Evolutionary conservation across 129 eudicot genomes (phyloP), one percentile per base, ranked within the genome.

Genomic region (Apium graveolens): DNA sequence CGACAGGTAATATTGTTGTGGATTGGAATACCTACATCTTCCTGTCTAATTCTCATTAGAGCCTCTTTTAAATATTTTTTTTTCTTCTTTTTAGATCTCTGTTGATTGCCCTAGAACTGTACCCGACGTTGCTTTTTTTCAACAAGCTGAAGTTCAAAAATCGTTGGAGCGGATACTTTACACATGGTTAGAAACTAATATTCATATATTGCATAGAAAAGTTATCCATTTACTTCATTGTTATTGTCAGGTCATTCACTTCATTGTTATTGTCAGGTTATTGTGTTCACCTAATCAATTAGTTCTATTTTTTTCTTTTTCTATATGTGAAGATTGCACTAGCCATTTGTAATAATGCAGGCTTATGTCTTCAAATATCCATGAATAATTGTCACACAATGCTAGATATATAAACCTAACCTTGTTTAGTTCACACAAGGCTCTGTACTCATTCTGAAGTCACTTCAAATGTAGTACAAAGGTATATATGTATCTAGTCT

Each of bases 81-180:
- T 41, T 12, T 79, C 7, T 41, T 46, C 72, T 13, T 81, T 76
- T 80, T 55, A 92, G 99, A 95, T 95, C 84, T 87, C 91, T 43
- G 97, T 95, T 78, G 99, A 95, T 91, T 95, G 99, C 86, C 99
- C 99, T 65, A 87, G 99, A 92, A 95, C 96, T 34, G 97, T 92
- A 27, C 99, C 96, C 73, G 96, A 95, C 70, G 97, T 92, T 70
- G 75, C 97, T 81, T 95, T 95, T 82, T 95, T 95, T 82, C 97
- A 95, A 84, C 97, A 92, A 90, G 83, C 77, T 32, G 87, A 84
- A 80, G 92, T 90, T 75, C 97, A 95, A 74, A 95, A 95, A 83
- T 95, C 97, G 38, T 82, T 95, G 91, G 99, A 95, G 88, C 91
- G 99, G 53, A 95, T 95, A 82, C 94, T 95, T 46, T 95, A 95